These are phyloP conservation scores for Gossypium aridum DNA, from an alignment of 441 rosid species.

Conservation along the genomic window DNA sequence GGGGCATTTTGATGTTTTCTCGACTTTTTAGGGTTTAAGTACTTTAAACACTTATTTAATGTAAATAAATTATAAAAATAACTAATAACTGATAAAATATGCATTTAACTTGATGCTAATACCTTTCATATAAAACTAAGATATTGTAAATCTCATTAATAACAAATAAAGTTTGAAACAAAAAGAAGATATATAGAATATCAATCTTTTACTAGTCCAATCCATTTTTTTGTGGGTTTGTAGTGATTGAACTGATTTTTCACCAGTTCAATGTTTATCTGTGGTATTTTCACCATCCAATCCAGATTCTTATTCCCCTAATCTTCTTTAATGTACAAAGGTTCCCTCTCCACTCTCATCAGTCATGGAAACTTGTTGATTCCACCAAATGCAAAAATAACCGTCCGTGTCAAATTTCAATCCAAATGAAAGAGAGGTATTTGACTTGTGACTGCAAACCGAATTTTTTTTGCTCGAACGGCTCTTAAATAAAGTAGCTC, in stretches of 20 bases:
- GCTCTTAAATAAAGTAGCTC: background rate
- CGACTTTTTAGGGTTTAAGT: background rate
- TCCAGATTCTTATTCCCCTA: background rate
- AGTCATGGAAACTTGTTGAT: background rate
- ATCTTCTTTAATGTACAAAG: background rate
- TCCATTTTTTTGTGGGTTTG: background rate
- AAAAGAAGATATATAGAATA: no score
- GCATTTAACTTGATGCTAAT: background rate
- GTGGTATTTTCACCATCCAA: no score
- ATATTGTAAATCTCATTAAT: background rate
- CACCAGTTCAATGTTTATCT: no score
- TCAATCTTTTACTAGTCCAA: background rate
- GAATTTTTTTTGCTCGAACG: background rate
- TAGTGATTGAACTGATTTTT: background rate
- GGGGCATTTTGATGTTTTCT: background rate
- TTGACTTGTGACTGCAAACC: background rate
- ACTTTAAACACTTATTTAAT: background rate
- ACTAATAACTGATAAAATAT: background rate
- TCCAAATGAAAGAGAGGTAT: background rate
- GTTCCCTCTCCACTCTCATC: background rate
- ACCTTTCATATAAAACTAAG: background rate
- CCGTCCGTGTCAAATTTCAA: background rate
- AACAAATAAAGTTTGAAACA: background rate
- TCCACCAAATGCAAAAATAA: background rate
- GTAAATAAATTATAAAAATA: background rate